Evolutionary conservation across 2,329 filamentous ascomycete species (phyloP).

Genomic region (Zalaria obscura): DNA sequence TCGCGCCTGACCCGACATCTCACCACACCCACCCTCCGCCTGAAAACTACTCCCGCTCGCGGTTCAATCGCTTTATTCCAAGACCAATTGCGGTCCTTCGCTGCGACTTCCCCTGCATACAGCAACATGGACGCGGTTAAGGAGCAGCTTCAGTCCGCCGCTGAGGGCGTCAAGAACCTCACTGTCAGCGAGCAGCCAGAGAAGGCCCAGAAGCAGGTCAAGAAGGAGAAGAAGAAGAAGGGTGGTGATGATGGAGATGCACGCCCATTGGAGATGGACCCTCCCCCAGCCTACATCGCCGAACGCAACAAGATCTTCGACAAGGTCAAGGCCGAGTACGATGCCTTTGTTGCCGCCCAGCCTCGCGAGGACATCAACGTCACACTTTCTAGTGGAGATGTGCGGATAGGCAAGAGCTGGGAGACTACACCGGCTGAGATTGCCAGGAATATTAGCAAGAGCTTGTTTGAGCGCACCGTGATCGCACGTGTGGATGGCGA

Average conservation of each 20-base stretch:
- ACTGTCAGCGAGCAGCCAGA: constrained; percentile 24
- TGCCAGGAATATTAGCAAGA: constrained; percentile 69
- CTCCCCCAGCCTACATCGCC: constrained; percentile 62
- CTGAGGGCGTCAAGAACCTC: constrained; percentile 47
- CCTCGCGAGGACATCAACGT: constrained; percentile 62
- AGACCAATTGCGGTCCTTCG: not conserved
- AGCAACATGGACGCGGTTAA: constrained; percentile 5
- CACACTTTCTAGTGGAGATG: constrained; percentile 57
- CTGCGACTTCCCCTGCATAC: not conserved
- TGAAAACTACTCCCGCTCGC: not conserved
- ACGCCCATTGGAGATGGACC: constrained; percentile 31
- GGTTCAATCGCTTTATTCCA: constrained; percentile 3
- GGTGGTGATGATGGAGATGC: constrained; percentile 18
- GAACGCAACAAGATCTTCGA: constrained; percentile 80
- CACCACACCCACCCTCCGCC: not conserved
- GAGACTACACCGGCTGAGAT: constrained; percentile 78
- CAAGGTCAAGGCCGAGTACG: constrained; percentile 69
- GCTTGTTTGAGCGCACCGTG: constrained; percentile 70
- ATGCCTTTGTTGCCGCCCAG: constrained; percentile 58
- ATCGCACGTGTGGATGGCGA: constrained; percentile 74
- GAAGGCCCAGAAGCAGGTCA: constrained; percentile 23
- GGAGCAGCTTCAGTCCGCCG: constrained; percentile 19
- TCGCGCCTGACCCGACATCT: not conserved
- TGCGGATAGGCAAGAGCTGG: constrained; percentile 67
- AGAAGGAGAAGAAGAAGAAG: constrained; percentile 38